Percentiles rank a stretch among this genome's conserved stretches.
Conservation (phyloP, 306 rosid genomes). For the Vigna radiata region DNA sequence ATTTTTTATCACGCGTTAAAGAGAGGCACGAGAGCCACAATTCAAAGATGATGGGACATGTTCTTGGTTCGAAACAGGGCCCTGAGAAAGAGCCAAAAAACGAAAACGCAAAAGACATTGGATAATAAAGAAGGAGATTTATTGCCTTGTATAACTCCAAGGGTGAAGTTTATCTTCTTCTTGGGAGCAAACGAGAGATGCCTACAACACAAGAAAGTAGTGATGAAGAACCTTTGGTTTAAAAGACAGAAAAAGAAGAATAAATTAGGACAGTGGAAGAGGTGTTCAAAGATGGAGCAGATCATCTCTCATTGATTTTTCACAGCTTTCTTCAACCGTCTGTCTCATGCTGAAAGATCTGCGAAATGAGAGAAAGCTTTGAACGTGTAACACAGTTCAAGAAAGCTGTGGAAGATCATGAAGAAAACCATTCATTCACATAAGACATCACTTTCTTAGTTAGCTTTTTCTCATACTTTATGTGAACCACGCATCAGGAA, state of each 20-base stretch:
- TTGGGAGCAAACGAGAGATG: not conserved
- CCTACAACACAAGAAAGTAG: not conserved
- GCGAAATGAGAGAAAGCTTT: no score
- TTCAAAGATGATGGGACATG: not conserved
- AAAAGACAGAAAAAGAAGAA: not conserved
- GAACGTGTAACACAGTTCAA: constrained; percentile 14
- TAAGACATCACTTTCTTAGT: not conserved
- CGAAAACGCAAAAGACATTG: not conserved
- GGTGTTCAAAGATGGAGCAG: not conserved
- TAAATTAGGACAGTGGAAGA: not conserved
- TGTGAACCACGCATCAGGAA: no score
- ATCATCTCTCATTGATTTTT: constrained; percentile 31
- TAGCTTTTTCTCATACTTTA: no score
- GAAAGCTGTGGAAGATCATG: constrained; percentile 15
- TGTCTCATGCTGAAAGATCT: no score
- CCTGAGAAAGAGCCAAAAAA: not conserved
- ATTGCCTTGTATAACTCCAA: not conserved
- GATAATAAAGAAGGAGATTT: not conserved
- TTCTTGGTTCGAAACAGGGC: not conserved
- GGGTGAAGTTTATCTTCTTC: not conserved
- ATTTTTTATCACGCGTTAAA: not conserved
- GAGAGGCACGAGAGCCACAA: not conserved
- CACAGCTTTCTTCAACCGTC: not conserved
- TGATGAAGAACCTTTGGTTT: not conserved
- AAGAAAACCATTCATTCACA: not conserved